phyloP scores from a whole-genome alignment of 2,329 filamentous ascomycete species.

The Cytospora piceae region DNA sequence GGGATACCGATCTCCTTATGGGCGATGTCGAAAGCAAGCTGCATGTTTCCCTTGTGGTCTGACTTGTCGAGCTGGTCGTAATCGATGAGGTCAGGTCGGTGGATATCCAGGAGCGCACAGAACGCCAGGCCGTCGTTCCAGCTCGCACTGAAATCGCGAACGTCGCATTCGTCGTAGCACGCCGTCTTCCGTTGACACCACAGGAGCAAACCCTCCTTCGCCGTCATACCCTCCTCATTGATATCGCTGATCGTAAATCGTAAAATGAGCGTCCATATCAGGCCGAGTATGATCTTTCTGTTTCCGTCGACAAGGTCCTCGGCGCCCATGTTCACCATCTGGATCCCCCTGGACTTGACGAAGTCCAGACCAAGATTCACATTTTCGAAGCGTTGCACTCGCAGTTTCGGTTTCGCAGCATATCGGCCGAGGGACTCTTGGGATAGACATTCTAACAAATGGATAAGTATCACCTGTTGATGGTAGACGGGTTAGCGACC shows the following conservation, averaged over 20 bases:
- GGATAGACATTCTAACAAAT: slow-evolving; percentile 94
- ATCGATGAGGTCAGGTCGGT: slow-evolving; percentile 95
- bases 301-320: slow-evolving; percentile 99
- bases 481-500: slow-evolving; percentile 8
- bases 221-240: slow-evolving; percentile 96
- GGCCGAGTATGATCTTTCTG: slow-evolving; percentile 91
- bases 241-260: slow-evolving; percentile 99
- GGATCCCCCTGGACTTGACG: slow-evolving; percentile 80
- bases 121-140: slow-evolving; percentile 99
- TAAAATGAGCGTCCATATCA: slow-evolving; percentile 98
- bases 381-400: slow-evolving; percentile 97
- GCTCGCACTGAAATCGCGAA: slow-evolving; percentile 90
- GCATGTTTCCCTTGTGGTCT: slow-evolving; percentile 96
- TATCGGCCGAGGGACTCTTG: slow-evolving; percentile 95
- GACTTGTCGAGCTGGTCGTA: slow-evolving; percentile 93
- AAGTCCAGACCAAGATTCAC: slow-evolving; percentile 95
- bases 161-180: slow-evolving; percentile 96
- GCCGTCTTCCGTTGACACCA: slow-evolving; percentile 99
- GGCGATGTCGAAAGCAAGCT: slow-evolving; percentile 95
- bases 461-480: slow-evolving; percentile 83
- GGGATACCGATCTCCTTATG: slow-evolving; percentile 96
- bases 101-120: slow-evolving; percentile 94
- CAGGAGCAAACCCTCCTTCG: slow-evolving; percentile 89
- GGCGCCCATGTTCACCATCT: slow-evolving; percentile 97
- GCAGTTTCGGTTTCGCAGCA: slow-evolving; percentile 92